These are phyloP conservation scores for Fusarium mexicanum DNA, from an alignment of 2,329 filamentous ascomycete species.

Conservation along the genomic window DNA sequence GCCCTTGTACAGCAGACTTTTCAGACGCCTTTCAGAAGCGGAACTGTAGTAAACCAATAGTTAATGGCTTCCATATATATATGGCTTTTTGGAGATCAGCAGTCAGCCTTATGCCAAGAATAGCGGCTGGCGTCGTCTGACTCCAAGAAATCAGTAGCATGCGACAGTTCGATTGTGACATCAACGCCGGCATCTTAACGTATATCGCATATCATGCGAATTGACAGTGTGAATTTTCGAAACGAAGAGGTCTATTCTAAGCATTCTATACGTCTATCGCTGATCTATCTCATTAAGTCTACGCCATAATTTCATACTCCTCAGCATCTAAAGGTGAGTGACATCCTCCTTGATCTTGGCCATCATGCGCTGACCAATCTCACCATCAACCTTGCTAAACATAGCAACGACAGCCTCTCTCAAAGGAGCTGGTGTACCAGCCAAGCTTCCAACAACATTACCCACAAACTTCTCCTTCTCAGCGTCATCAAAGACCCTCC, in stretches of 20 bases:
- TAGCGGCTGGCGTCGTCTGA: no score
- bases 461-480: conserved; percentile 3
- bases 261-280: neutral
- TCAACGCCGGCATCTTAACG: no score
- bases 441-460: conserved; percentile 4
- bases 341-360: conserved; percentile 4
- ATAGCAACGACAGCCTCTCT: conserved; percentile 2
- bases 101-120: no score
- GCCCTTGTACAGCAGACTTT: no score
- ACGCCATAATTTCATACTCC: rapidly evolving
- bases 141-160: no score
- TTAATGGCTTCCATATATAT: no score
- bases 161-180: no score
- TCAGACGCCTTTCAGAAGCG: no score
- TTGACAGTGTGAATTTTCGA: rapidly evolving
- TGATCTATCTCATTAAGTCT: neutral
- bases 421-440: neutral
- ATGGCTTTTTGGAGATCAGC: no score
- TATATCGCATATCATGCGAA: no score
- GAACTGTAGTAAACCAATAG: no score
- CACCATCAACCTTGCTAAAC: conserved; percentile 13
- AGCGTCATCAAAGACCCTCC: conserved; percentile 5
- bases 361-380: conserved; percentile 14
- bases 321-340: neutral
- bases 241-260: neutral